Base-by-base conservation (phyloP, 208 protist species). In the Acanthamoeba healyi region DNA sequence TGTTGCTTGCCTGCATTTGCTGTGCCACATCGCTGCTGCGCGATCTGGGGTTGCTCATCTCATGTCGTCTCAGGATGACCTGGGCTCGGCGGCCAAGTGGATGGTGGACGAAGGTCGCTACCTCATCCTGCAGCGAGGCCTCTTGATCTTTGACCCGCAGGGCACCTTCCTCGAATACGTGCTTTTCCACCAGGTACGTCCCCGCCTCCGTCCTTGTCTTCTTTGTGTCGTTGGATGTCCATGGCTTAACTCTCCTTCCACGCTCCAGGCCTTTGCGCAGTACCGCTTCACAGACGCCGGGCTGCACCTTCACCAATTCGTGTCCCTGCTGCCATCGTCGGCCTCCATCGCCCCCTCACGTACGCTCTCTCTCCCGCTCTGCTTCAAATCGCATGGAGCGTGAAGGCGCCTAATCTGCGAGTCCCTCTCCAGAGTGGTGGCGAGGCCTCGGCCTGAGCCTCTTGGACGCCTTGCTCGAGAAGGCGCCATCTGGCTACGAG, bases 111-210 rank as follows among this genome's bases (percentile, higher is more conserved):
- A 92, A 19, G 36, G 40, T 56, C 58, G 44, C 14, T 92, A 51
- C 36, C 86, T 92, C 36, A 67, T 58, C 15, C 56, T 92, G 24
- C 58, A 92, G 29, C n/a, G 61, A 12, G 86, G 56, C 17, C 44
- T 92, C 7, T 40, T 92, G 4, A 65, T 92, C 29, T 92, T 92
- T n/a, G 86, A 92, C 38, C 42, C 86, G 5, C 40, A 38, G n/a
- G 44, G 44, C 63, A n/a, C 38, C 22, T 92, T 92, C 86, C 63
- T 92, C 26, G 86, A 92, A 54, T 92, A 92, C 44, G 56, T 92
- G 0, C 86, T 92, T 24, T 92, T 92, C 63, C 86, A 92, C 74
- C 86, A 92, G 44, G 86, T 44, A 34, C 58, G 5, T 4, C 58
- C 15, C 3, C 51, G 14, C 0, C 51, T 26, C 63, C 63, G 24